phyloP scores from a whole-genome alignment of 257 asterid species.

The Solanum pennellii region DNA sequence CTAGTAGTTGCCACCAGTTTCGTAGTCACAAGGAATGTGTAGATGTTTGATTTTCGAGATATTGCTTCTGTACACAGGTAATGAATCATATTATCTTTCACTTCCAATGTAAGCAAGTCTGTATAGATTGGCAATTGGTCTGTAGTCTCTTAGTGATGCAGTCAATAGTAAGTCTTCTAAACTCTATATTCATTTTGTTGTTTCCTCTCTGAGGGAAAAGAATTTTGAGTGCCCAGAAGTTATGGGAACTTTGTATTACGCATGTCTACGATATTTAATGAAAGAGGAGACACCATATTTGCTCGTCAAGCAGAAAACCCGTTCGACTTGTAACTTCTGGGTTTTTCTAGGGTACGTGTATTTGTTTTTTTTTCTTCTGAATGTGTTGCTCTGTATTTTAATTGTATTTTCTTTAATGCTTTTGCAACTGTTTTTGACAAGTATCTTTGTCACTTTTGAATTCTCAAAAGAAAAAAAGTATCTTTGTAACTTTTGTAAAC shows the following conservation, averaged over 20 bases:
- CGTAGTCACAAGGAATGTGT: background rate
- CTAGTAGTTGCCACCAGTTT: background rate
- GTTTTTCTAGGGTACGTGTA: background rate
- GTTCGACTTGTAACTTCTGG: background rate
- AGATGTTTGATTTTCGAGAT: background rate
- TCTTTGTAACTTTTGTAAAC: background rate
- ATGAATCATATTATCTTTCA: conserved; percentile 5
- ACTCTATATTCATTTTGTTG: background rate
- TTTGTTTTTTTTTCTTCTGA: background rate
- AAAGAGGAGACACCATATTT: background rate
- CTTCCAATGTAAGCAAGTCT: conserved; percentile 10
- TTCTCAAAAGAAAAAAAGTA: background rate
- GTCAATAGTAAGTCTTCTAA: background rate
- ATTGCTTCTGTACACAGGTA: conserved; percentile 20
- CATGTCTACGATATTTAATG: background rate
- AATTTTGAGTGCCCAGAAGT: background rate
- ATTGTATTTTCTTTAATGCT: background rate
- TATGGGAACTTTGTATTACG: background rate
- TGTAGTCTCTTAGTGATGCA: background rate
- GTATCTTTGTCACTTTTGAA: background rate
- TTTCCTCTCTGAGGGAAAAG: background rate
- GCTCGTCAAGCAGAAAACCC: background rate
- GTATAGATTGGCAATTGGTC: conserved; percentile 25
- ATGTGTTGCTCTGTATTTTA: background rate
- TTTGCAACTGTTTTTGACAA: background rate